Evolutionary conservation across 805 yeast species (phyloP), one percentile per base, ranked within the genome.

Genomic region (Suhomyces sp.): DNA sequence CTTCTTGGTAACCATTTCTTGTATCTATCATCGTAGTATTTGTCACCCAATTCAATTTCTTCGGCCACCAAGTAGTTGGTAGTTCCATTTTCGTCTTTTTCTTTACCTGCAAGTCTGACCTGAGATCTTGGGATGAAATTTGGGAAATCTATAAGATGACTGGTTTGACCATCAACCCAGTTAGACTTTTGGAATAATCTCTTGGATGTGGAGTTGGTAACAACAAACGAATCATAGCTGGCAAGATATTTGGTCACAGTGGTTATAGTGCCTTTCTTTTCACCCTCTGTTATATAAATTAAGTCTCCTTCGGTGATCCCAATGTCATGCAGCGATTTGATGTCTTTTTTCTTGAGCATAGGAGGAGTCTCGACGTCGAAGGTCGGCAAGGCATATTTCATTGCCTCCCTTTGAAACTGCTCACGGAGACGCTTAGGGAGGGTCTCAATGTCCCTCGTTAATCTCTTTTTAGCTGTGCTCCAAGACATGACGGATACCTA

Each of bases 1-100:
- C 98, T 83, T 54, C 82, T 82, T 29, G 96, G 96, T 74, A 90
- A 71, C 78, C 86, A 81, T 62, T 77, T 77, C 65, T 85, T 86
- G 69, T 86, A 85, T 59, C 86, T 82, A 45, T 81, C 82, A 64
- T 91, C 96, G 68, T 81, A 93, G 65, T 87, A 86, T 48, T 75
- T 71, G 22, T 89, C 96, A 49, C 80, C 80, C 65, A 84, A 84
- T 27, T 78, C 83, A 17, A 93, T 65, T 45, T 84, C 83, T 60
- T 88, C 87, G 26, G 96, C 90, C 3, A 91, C 97, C 12, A 90
- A 88, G 42, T 89, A 86, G 60, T 79, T 81, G 44, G 79, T 71
- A 8, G 76, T 67, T 2, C 93, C 93, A 24, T 79, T 77, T 48
- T 83, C 90, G 58, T 86, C 85, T 50, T 77, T 83, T 47, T 89